Evolutionary conservation across 768 basidiomycete species (phyloP), one percentile per base, ranked within the genome.

Genomic region (Filobasidium floriforme): DNA sequence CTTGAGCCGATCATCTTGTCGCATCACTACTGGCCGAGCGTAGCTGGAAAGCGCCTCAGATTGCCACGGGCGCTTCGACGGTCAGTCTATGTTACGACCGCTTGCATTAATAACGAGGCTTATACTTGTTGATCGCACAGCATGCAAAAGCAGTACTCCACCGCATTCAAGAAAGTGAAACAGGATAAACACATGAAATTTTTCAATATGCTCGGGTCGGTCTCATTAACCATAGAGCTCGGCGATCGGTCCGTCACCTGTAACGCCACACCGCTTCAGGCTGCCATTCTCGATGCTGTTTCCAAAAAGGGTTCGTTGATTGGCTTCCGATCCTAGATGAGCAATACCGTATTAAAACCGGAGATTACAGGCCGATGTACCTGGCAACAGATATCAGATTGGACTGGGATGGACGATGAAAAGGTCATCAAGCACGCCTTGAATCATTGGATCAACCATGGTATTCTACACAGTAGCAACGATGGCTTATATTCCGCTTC

Each of bases 1-100:
- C 80, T 98, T 1, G 90, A 93, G 72, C 90, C 93, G 0, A 89
- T 88, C 0, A 87, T 99, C 72, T 88, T 98, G 44, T 98, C 96
- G 12, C 84, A 86, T 14, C 87, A 94, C 72, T 99, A 97, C 79
- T 99, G 96, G 96, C 96, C 96, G 0, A 80, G 87, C 0, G 81
- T 96, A 28, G 88, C 89, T 71, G 80, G 87, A 1, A 85, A 85
- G 64, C 84, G 83, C 18, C 82, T 96, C 22, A 74, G 71, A 51
- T 88, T 98, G 84, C 90, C 93, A 0, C 89, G 90, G 1, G 90
- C 91, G 75, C 87, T 96, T 73, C 84, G 85, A 71, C 78, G 79
- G 93, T 94, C 73, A 55, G 87, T 54, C 51, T 1, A 24, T 29
- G 28, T 15, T 32, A n/a, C n/a, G 40, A 41, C 15, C 37, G 3